Percentiles rank a stretch among this genome's conserved stretches.
phyloP scores from a whole-genome alignment of 176 grass and related monocot species.

The Triticum dicoccoides region DNA sequence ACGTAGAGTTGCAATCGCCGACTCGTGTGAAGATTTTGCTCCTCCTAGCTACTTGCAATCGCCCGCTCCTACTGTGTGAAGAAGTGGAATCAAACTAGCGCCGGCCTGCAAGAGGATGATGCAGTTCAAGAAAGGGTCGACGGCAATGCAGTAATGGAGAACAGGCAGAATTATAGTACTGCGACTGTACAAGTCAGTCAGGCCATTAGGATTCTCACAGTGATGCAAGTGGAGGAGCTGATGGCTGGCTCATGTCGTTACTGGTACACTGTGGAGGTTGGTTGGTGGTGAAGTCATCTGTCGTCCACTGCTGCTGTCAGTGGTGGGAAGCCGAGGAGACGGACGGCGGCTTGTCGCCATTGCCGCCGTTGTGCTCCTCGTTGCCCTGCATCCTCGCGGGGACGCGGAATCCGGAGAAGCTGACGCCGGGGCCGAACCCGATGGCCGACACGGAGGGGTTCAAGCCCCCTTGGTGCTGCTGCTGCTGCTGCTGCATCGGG shows the following conservation, averaged over 20 bases:
- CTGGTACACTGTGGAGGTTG: slow-evolving; percentile 27
- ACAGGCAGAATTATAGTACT: neutral
- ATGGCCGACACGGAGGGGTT: slow-evolving; percentile 47
- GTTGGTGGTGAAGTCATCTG: slow-evolving; percentile 38
- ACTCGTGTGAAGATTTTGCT: neutral
- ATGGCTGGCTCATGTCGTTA: neutral
- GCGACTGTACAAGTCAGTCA: neutral
- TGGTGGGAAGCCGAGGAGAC: slow-evolving; percentile 85
- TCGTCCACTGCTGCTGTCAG: slow-evolving; percentile 52
- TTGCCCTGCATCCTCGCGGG: slow-evolving; percentile 90
- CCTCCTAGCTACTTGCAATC: slow-evolving; percentile 12
- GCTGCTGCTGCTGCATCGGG: slow-evolving; percentile 43
- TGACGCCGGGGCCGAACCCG: slow-evolving; percentile 57
- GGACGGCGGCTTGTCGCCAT: slow-evolving; percentile 63
- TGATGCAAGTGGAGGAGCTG: slow-evolving; percentile 35
- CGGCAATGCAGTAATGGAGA: neutral
- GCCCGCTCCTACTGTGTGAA: neutral
- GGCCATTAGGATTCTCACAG: slow-evolving; percentile 23
- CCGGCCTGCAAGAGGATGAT: neutral
- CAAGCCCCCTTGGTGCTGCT: slow-evolving; percentile 43
- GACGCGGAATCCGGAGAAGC: slow-evolving; percentile 84
- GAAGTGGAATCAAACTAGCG: neutral
- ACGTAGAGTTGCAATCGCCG: neutral
- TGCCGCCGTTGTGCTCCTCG: slow-evolving; percentile 74
- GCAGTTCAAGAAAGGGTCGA: neutral